Evolutionary conservation across 1,284 basidiomycete genomes (phyloP), one percentile per base, ranked within the genome.

Genomic region (Marasmius sp.): DNA sequence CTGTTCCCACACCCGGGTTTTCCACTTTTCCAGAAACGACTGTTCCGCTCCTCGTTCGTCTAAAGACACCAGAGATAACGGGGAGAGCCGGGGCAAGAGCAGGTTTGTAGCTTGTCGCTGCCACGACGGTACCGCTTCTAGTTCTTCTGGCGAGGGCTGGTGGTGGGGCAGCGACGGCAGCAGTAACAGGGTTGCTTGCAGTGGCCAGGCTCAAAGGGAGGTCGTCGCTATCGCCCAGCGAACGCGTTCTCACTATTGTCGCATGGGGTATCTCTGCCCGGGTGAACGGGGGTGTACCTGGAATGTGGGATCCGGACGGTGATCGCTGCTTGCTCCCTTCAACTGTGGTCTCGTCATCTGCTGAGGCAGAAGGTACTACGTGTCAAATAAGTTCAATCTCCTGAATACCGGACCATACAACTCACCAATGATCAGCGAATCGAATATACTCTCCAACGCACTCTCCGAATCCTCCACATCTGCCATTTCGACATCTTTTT

Each of bases 31-130:
- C 43, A 9, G 60, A 52, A 36, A 76, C 68, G 48, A 79, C 71
- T 9, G 78, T 79, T 6, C 78, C 78, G 54, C 74, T 78, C 47
- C 79, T 75, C 16, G 77, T 78, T 36, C 79, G 71, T 52, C 71
- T 5, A 76, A 61, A 11, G 68, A 65, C 52, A 54, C 48, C 22
- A 54, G 58, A 33, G 43, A 38, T 50, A 33, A 50, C 45, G 16
- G 57, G 48, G 14, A 54, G 51, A 14, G 49, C 47, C 36, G 56
- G 61, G 11, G 45, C 58, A 0, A 52, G 55, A 34, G 62, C 51
- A 41, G 55, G 36, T 14, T 45, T 41, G 3, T 18, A 37, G 45
- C 52, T 22, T 18, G 59, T 27, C 34, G 57, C 36, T 37, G 58
- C 48, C 43, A 66, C 51, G 39, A 66, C 55, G n/a, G 64, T 66